Percentiles rank a stretch among this genome's conserved stretches.
Evolutionary conservation across 805 yeast genomes (phyloP).

Genomic region (Candida alai): DNA sequence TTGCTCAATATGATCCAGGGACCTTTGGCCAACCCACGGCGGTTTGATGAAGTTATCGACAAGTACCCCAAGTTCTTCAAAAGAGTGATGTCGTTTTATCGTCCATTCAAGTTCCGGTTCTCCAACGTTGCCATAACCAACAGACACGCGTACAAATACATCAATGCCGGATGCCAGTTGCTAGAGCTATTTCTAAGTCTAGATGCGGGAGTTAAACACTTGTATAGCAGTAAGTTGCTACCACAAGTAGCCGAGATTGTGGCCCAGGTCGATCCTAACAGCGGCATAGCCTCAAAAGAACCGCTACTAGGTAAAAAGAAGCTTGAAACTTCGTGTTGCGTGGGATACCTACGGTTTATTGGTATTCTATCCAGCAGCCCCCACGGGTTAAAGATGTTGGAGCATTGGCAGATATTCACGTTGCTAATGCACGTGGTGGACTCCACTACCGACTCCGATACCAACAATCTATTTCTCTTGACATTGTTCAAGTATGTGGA

Average conservation of each 20-base stretch:
- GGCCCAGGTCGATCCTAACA: conserved; percentile 77
- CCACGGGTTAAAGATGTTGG: conserved; percentile 65
- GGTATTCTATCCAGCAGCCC: conserved; percentile 63
- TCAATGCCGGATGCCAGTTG: conserved; percentile 72
- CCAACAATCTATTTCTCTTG: conserved; percentile 50
- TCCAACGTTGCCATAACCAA: conserved; percentile 38
- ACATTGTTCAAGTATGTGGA: conserved; percentile 60
- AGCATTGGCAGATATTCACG: conserved; percentile 81
- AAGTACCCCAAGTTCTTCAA: conserved; percentile 83
- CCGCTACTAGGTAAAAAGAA: conserved; percentile 66
- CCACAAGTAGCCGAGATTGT: conserved; percentile 88
- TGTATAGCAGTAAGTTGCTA: conserved; percentile 69
- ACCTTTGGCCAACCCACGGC: conserved; percentile 66
- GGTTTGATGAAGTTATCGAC: conserved; percentile 70
- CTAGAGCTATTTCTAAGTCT: conserved; percentile 60
- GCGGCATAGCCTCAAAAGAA: conserved; percentile 68
- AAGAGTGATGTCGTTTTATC: conserved; percentile 75
- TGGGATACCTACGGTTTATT: conserved; percentile 75
- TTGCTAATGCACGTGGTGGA: conserved; percentile 69
- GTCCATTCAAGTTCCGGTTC: conserved; percentile 89
- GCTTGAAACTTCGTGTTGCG: conserved; percentile 59
- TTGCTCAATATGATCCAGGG: conserved; percentile 74
- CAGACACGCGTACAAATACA: conserved; percentile 49
- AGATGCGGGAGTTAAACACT: conserved; percentile 62
- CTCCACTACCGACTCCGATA: conserved; percentile 27